Conservation (phyloP, 768 basidiomycete species). For the Megacollybia marginata region DNA sequence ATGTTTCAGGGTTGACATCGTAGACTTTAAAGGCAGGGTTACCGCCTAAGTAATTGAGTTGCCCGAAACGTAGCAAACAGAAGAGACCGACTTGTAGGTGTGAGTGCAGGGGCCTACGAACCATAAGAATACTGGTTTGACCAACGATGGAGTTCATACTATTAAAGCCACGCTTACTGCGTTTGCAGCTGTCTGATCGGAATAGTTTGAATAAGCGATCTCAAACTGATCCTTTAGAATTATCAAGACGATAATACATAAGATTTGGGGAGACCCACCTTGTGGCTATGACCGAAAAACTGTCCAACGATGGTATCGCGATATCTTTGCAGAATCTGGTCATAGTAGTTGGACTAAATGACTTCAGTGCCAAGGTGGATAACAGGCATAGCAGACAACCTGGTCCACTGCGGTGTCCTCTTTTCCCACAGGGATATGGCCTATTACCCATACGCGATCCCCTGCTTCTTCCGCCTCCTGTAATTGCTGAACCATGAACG, state of each 20-base stretch:
- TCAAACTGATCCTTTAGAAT: conserved; percentile 27
- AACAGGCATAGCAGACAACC: conserved; percentile 18
- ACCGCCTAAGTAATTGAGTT: conserved; percentile 13
- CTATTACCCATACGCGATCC: conserved; percentile 56
- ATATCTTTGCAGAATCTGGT: conserved; percentile 32
- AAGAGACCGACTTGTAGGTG: conserved; percentile 26
- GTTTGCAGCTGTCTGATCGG: conserved; percentile 19
- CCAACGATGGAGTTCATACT: too few species aligned
- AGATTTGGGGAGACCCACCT: background rate
- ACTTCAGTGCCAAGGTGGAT: too few species aligned
- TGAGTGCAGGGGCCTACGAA: conserved; percentile 22
- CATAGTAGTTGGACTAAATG: conserved; percentile 36
- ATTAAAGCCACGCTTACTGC: conserved; percentile 24
- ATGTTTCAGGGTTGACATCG: conserved; percentile 33
- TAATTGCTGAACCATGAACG: conserved; percentile 44
- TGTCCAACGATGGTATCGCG: conserved; percentile 27
- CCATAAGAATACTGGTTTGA: too few species aligned
- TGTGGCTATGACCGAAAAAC: conserved; percentile 29
- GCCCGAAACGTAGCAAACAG: background rate
- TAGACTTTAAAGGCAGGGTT: conserved; percentile 33
- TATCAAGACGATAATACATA: too few species aligned
- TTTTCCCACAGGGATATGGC: conserved; percentile 48
- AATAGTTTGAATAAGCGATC: conserved; percentile 31
- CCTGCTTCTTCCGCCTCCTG: conserved; percentile 55
- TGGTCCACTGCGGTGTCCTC: conserved; percentile 44